Percentiles rank a stretch among this genome's conserved stretches.
Conservation (phyloP, 805 yeast species). For the Yarrowia sp. region DNA sequence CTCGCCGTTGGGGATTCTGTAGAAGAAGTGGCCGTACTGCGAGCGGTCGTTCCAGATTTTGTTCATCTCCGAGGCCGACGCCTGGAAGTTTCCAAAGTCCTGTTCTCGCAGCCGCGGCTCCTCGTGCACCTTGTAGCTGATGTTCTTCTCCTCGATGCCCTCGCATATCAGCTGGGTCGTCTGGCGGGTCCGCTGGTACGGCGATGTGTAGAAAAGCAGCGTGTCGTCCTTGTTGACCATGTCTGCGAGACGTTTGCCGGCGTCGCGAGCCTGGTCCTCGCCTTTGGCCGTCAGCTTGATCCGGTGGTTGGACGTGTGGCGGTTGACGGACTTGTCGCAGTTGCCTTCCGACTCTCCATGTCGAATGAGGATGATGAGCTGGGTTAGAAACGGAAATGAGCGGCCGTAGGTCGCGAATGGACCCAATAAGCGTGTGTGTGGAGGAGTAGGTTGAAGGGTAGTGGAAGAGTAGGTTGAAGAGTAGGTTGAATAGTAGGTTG, state of each 20-base stretch:
- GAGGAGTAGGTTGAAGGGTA: too few species aligned
- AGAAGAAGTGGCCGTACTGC: constrained; percentile 83
- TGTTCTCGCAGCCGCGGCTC: constrained; percentile 93
- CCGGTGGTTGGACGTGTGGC: constrained; percentile 74
- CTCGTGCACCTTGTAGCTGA: constrained; percentile 63
- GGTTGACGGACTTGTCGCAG: constrained; percentile 76
- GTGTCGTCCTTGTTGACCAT: constrained; percentile 50
- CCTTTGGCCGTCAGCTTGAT: constrained; percentile 74
- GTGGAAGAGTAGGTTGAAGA: too few species aligned
- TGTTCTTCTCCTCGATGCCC: constrained; percentile 42
- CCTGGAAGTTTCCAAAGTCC: constrained; percentile 91
- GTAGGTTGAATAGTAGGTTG: too few species aligned
- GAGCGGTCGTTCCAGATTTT: constrained; percentile 81
- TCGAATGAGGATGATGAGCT: constrained; percentile 74
- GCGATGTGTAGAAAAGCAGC: constrained; percentile 81
- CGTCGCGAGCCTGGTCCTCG: constrained; percentile 44
- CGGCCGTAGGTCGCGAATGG: background rate
- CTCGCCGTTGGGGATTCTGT: constrained; percentile 89
- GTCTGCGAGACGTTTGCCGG: constrained; percentile 40
- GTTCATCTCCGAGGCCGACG: constrained; percentile 68
- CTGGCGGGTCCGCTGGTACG: constrained; percentile 79
- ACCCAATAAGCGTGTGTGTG: too few species aligned
- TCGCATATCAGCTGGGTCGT: constrained; percentile 72
- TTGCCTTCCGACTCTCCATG: constrained; percentile 95
- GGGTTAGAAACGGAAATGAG: background rate